phyloP scores from a whole-genome alignment of 441 rosid genomes.

The Arabidopsis lyrata region DNA sequence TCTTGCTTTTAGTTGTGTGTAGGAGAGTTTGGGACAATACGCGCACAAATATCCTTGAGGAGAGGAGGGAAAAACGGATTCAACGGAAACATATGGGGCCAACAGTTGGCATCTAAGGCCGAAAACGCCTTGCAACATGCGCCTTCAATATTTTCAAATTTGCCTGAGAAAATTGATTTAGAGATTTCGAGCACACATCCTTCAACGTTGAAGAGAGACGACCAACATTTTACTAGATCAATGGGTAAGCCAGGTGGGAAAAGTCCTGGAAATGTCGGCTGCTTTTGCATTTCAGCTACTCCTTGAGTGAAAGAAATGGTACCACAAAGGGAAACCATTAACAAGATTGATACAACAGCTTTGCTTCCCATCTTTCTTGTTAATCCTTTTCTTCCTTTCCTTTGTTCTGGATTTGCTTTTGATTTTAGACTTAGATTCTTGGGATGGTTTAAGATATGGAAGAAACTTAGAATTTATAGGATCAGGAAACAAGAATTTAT shows the following conservation, averaged over 20 bases:
- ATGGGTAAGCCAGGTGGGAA: background rate
- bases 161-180: background rate
- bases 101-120: background rate
- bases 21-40: background rate
- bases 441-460: background rate
- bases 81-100: background rate
- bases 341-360: background rate
- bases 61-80: conserved; percentile 7
- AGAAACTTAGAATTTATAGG: background rate
- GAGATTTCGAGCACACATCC: conserved; percentile 1
- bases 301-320: background rate
- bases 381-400: background rate
- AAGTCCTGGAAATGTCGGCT: background rate
- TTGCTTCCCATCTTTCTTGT: conserved; percentile 8
- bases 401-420: background rate
- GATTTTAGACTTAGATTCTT: background rate
- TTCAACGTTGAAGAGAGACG: background rate
- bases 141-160: background rate
- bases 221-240: background rate
- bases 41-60: background rate
- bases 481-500: background rate
- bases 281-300: background rate
- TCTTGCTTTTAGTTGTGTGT: background rate
- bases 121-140: conserved; percentile 12
- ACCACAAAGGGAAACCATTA: conserved; percentile 1